phyloP scores from a whole-genome alignment of 2,329 filamentous ascomycete genomes.

The Fusarium hostae region DNA sequence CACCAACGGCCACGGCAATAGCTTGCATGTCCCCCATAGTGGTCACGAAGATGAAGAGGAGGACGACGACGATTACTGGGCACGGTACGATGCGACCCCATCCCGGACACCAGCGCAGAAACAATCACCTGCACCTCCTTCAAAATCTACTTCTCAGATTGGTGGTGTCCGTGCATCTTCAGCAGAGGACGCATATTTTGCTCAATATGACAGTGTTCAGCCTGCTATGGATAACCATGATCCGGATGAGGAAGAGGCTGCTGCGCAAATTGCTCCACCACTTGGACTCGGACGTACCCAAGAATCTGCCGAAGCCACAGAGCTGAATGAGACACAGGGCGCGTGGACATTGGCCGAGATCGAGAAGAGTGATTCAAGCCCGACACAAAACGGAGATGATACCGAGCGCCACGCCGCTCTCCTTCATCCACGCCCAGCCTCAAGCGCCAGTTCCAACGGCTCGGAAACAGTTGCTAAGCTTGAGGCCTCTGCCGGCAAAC shows the following conservation, averaged over 20 bases:
- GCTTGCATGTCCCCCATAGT: constrained; percentile 23
- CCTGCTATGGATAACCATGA: constrained; percentile 84
- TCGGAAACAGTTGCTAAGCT: constrained; percentile 70
- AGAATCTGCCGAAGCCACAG: constrained; percentile 31
- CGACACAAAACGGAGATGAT: constrained; percentile 43
- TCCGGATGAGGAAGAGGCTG: constrained; percentile 72
- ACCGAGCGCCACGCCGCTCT: constrained; percentile 54
- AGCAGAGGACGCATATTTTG: constrained; percentile 78
- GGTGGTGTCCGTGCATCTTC: constrained; percentile 47
- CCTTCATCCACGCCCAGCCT: constrained; percentile 68
- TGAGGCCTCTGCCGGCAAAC: constrained; percentile 65
- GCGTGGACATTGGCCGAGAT: constrained; percentile 59
- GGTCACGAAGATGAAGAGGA: constrained; percentile 64
- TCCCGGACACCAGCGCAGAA: constrained; percentile 71
- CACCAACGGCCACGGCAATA: constrained; percentile 19
- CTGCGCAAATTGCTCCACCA: constrained; percentile 50
- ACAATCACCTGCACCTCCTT: constrained; percentile 69
- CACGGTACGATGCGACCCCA: constrained; percentile 78
- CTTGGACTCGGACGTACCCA: constrained; percentile 39
- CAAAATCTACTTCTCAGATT: constrained; percentile 42
- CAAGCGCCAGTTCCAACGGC: constrained; percentile 67
- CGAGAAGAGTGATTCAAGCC: constrained; percentile 52
- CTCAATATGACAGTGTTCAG: constrained; percentile 81
- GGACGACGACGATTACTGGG: constrained; percentile 84
- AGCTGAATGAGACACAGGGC: constrained; percentile 47